Evolutionary conservation across 2,329 filamentous ascomycete species (phyloP), one percentile per base, ranked within the genome.

Genomic region (Teratosphaeria gauchensis): DNA sequence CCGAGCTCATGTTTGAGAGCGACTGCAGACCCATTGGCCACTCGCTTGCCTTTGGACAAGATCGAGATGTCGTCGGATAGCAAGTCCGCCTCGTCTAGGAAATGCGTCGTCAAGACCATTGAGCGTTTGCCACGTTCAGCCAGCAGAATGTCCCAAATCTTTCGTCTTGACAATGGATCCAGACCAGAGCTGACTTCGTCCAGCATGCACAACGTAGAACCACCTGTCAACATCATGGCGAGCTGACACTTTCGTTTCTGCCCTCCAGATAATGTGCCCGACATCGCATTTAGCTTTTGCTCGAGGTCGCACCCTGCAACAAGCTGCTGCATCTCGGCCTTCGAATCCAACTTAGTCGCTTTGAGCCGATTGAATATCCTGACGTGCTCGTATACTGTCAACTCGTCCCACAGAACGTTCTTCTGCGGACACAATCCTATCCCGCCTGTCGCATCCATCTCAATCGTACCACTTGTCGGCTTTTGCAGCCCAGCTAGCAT

Each of bases 191-290:
- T 92, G 14, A 96, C 90, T 73, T 96, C 92, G 65, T 96, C 92
- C 5, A 96, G 85, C 67, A 90, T 94, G 74, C 92, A 96, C 0
- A 96, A 86, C 28, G 84, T 84, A 62, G 88, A 92, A 11, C 90
- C 91, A 61, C 92, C 92, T 3, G 90, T 95, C 65, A 96, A 85
- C 90, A 96, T 96, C 84, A 96, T 92, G 4, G 90, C 91, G 2
- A 96, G 79, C 72, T 96, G 92, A 8, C 96, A 79, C 72, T 96
- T 96, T 56, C 92, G 81, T 75, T 95, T 96, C 72, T 96, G 92
- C 0, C 92, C 92, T 8, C 92, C 92, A 2, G 90, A 95, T 0
- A 96, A 78, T 0, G 90, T 95, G 68, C 84, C 86, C 0, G 90
- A 83, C 61, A 80, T 78, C 0, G 91, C 87, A 38, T 84, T 82